phyloP scores from a whole-genome alignment of 2,329 filamentous ascomycete species.

The Boeremia exigua region DNA sequence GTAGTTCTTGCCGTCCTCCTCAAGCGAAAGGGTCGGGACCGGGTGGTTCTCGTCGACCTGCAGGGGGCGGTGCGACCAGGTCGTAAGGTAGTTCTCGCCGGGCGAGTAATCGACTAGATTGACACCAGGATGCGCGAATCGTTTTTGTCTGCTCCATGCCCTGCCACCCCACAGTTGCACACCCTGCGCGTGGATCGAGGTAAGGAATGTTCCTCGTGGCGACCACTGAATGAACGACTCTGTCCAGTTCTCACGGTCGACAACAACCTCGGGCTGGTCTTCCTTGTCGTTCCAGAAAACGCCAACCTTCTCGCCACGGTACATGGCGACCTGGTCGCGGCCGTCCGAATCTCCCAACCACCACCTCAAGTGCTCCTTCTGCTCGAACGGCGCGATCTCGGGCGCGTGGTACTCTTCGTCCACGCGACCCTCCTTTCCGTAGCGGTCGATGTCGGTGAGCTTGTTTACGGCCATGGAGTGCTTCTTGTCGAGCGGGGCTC shows the following conservation, averaged over 20 bases:
- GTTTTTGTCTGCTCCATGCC: constrained; percentile 87
- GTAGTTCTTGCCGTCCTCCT: constrained; percentile 99
- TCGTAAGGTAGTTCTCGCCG: constrained; percentile 88
- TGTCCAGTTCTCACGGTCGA: constrained; percentile 95
- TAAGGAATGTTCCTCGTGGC: constrained; percentile 89
- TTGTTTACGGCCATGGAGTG: constrained; percentile 97
- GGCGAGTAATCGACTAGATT: constrained; percentile 97
- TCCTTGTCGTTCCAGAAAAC: constrained; percentile 99
- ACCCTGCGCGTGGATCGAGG: constrained; percentile 93
- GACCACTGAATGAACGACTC: constrained; percentile 99
- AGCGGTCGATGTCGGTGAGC: constrained; percentile 96
- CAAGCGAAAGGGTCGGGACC: constrained; percentile 72
- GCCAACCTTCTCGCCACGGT: constrained; percentile 86
- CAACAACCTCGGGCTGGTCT: constrained; percentile 83
- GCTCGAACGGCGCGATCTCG: constrained; percentile 80
- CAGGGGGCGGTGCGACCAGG: constrained; percentile 95
- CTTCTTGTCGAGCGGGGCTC: constrained; percentile 90
- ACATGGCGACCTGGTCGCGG: constrained; percentile 95
- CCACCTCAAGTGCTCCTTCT: constrained; percentile 93
- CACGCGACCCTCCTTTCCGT: constrained; percentile 89
- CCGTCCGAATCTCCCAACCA: constrained; percentile 90
- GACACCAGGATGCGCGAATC: constrained; percentile 93
- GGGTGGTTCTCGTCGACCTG: constrained; percentile 89
- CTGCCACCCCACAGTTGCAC: constrained; percentile 95
- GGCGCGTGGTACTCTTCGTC: constrained; percentile 89